Conservation (phyloP, 2,329 filamentous ascomycete species). For the Claviceps pusilla region DNA sequence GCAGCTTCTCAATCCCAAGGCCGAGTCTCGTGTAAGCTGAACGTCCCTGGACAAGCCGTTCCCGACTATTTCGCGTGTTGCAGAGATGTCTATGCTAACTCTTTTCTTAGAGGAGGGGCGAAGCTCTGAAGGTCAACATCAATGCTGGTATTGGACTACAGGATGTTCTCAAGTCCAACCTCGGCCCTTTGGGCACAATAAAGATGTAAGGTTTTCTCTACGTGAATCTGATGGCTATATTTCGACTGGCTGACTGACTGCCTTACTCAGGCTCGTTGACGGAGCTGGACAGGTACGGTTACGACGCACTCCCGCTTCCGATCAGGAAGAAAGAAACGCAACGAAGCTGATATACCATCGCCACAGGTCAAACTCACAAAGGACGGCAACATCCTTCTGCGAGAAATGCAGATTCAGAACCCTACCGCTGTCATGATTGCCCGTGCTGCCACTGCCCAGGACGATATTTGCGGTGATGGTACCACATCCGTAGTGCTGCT, state of each 20-base stretch:
- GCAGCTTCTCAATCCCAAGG: constrained; percentile 96
- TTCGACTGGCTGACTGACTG: background rate
- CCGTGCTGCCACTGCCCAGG: constrained; percentile 82
- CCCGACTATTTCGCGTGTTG: background rate
- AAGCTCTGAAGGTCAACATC: constrained; percentile 95
- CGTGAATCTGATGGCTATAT: too few species aligned
- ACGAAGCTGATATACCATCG: constrained; percentile 13
- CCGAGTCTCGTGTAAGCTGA: constrained; percentile 74
- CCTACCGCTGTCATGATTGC: constrained; percentile 82
- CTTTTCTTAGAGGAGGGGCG: constrained; percentile 63
- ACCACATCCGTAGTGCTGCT: constrained; percentile 92
- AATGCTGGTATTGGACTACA: constrained; percentile 83
- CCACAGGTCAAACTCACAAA: constrained; percentile 92
- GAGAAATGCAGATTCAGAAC: constrained; percentile 91
- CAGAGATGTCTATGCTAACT: constrained; percentile 12
- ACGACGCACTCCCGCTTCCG: constrained; percentile 11
- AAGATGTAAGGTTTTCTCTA: constrained; percentile 55
- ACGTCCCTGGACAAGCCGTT: background rate
- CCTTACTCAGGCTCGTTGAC: constrained; percentile 43
- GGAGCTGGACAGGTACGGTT: constrained; percentile 49
- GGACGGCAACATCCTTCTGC: constrained; percentile 76
- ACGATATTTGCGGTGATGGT: constrained; percentile 95
- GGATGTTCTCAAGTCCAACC: constrained; percentile 90
- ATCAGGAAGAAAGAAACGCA: constrained; percentile 10
- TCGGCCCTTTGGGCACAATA: constrained; percentile 84